A percentile compares a stretch with the other conserved stretches of the same genome.
Conservation (phyloP, 306 rosid species). For the Lablab purpureus region DNA sequence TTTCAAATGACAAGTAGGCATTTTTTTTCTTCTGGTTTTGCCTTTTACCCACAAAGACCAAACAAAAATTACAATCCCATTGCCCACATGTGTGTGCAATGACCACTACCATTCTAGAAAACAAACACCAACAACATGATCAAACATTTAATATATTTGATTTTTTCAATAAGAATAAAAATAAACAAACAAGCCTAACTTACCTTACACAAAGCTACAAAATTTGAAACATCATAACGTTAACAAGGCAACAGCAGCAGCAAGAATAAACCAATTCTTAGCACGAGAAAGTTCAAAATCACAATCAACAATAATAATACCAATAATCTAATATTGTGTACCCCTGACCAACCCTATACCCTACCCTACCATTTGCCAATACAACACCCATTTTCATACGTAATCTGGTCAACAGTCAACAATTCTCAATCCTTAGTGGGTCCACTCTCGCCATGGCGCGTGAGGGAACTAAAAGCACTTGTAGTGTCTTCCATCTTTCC, state of each 20-base stretch:
- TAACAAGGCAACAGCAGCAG: background rate
- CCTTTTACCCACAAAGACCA: too few relatives aligned
- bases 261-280: background rate
- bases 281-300: background rate
- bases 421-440: background rate
- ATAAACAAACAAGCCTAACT: background rate
- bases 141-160: background rate
- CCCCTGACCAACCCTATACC: background rate
- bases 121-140: background rate
- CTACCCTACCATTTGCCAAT: background rate
- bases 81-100: too few relatives aligned
- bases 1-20: too few relatives aligned
- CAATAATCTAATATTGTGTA: background rate
- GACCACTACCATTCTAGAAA: background rate
- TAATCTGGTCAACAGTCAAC: conserved; percentile 66
- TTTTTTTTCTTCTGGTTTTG: too few relatives aligned
- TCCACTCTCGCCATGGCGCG: conserved; percentile 52
- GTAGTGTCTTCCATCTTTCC: conserved; percentile 39
- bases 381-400: conserved; percentile 24
- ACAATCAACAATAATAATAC: background rate
- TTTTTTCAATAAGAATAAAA: background rate
- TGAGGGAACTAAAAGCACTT: conserved; percentile 32
- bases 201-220: background rate
- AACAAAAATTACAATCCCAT: too few relatives aligned
- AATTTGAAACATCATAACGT: background rate